A percentile compares a stretch with the other conserved stretches of the same genome.
Conservation (phyloP, 306 rosid genomes). For the Ochetophila trinervis region DNA sequence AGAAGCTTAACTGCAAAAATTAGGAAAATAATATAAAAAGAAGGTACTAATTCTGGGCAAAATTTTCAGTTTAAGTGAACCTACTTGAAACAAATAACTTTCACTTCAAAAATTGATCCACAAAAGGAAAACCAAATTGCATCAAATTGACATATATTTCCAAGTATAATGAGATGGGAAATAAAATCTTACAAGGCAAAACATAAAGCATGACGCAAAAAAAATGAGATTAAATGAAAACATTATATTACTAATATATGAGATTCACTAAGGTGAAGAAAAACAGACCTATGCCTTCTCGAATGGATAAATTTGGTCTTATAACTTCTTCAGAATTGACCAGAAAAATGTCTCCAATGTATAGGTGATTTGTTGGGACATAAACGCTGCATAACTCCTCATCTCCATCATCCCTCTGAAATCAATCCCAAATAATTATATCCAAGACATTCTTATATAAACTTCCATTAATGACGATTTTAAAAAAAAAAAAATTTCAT, state of each 20-base stretch:
- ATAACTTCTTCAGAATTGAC: conserved; percentile 76
- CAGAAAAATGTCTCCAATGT: conserved; percentile 74
- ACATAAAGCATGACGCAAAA: not conserved
- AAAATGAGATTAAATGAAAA: no score
- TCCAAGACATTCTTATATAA: not conserved
- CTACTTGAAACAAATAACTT: no score
- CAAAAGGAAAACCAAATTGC: no score
- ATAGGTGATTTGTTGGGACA: conserved; percentile 91
- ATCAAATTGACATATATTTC: not conserved
- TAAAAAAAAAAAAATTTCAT: not conserved
- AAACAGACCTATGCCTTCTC: conserved; percentile 84
- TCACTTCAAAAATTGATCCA: no score
- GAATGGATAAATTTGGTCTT: conserved; percentile 83
- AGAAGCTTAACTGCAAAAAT: no score
- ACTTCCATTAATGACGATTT: not conserved
- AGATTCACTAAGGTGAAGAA: not conserved
- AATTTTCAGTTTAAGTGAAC: not conserved
- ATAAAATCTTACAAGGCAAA: not conserved
- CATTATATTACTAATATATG: not conserved
- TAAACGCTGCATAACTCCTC: conserved; percentile 92
- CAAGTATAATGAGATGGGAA: not conserved
- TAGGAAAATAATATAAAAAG: not conserved
- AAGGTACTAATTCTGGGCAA: not conserved
- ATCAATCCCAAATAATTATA: conserved; percentile 17
- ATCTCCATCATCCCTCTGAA: conserved; percentile 75